These are phyloP conservation scores for Cyberlindnera misumaiensis DNA, from an alignment of 805 yeast genomes.

Conservation along the genomic window DNA sequence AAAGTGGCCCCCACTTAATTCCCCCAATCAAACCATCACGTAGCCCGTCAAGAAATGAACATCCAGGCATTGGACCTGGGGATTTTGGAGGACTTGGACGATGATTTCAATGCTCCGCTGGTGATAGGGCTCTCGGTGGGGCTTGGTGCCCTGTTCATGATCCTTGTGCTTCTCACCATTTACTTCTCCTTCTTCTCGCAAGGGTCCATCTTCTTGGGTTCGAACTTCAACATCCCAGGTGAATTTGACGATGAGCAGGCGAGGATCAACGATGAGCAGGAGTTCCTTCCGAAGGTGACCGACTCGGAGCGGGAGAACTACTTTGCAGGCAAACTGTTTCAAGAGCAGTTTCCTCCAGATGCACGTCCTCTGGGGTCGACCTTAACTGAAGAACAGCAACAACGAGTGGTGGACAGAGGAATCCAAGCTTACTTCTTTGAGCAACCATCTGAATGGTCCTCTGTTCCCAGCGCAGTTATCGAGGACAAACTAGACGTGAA, in stretches of 20 bases:
- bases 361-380: constrained; percentile 29
- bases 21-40: too few relatives aligned
- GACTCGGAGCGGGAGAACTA: constrained; percentile 35
- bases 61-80: background rate
- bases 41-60: background rate
- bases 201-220: constrained; percentile 24
- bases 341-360: constrained; percentile 35
- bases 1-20: too few relatives aligned
- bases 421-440: constrained; percentile 46
- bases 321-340: constrained; percentile 32
- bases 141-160: constrained; percentile 29
- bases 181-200: constrained; percentile 26
- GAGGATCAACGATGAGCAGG: constrained; percentile 51
- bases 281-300: constrained; percentile 35
- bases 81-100: background rate
- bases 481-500: constrained; percentile 52
- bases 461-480: constrained; percentile 37
- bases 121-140: constrained; percentile 32
- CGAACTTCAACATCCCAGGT: constrained; percentile 41
- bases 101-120: constrained; percentile 26
- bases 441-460: constrained; percentile 30
- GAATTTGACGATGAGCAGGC: constrained; percentile 60
- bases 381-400: constrained; percentile 80
- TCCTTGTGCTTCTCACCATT: constrained; percentile 23
- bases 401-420: constrained; percentile 69